Evolutionary conservation across 2,329 filamentous ascomycete genomes (phyloP).

Genomic region (Talaromyces sp.): DNA sequence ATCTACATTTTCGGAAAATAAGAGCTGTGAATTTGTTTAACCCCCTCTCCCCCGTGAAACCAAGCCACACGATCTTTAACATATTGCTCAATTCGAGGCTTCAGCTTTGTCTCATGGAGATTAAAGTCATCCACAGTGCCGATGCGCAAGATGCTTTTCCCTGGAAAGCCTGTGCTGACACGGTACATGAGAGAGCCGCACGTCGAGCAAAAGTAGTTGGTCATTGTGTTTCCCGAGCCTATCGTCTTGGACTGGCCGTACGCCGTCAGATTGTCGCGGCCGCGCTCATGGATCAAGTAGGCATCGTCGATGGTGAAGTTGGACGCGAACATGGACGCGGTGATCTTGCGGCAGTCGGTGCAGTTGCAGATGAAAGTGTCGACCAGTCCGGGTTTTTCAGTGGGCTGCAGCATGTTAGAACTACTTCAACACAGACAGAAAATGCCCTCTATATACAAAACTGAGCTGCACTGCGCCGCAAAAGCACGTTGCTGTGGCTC

Average conservation of each 20-base stretch:
- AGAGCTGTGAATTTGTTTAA: constrained; percentile 20
- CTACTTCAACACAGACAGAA: background rate
- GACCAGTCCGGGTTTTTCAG: constrained; percentile 25
- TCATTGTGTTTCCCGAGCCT: constrained; percentile 47
- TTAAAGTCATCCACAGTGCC: constrained; percentile 60
- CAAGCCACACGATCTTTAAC: constrained; percentile 48
- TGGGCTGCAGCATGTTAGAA: background rate
- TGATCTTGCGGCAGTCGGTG: constrained; percentile 58
- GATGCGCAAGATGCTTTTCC: constrained; percentile 46
- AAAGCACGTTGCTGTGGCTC: constrained; percentile 5
- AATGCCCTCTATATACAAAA: background rate
- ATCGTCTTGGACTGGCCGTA: constrained; percentile 47
- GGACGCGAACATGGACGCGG: constrained; percentile 57
- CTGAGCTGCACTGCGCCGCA: constrained; percentile 7
- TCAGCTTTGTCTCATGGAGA: constrained; percentile 53
- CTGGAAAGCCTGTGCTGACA: constrained; percentile 40
- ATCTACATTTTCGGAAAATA: background rate
- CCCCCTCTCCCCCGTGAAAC: constrained; percentile 37
- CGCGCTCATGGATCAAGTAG: constrained; percentile 46
- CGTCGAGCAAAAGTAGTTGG: constrained; percentile 55
- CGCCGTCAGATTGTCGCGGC: constrained; percentile 44
- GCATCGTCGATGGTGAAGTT: constrained; percentile 50
- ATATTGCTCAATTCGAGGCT: constrained; percentile 50
- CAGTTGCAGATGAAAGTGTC: constrained; percentile 57
- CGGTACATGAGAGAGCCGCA: constrained; percentile 61